Evolutionary conservation across 1,139 yeast genomes (phyloP), one percentile per base, ranked within the genome.

Genomic region (Magnusiomyces tetraspermus): DNA sequence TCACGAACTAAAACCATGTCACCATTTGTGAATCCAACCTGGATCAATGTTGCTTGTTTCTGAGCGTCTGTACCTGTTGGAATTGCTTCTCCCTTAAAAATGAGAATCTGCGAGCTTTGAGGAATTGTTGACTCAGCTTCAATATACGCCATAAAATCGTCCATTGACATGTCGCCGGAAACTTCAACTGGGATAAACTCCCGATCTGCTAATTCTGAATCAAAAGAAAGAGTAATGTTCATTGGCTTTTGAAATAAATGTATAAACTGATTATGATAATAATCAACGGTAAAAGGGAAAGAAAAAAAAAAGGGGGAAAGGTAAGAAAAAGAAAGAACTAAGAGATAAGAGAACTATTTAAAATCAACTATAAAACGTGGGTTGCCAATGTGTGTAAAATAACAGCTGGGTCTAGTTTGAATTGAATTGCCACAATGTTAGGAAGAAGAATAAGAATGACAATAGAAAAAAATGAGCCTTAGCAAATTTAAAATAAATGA

Each of bases 101-200:
- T 65, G 50, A 85, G 61, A 15, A 74, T 67, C 63, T 83, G 86
- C 23, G 69, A 61, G 0, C 60, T 57, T 2, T 79, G 72, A 5
- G 73, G 72, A 38, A 83, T 75, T 24, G 73, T 76, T 22, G 88
- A 77, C 62, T 89, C 96, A 1, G 88, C 82, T 59, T 83, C 88
- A 5, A 90, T 66, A 59, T 85, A 82, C 0, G 95, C 95, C 56
- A 79, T 76, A 61, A 90, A 77, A 65, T 89, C 96, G 15, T 67
- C 75, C 8, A 88, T 66, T 0, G 79, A 65, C 72, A 89, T 77
- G 21, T 83, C 83, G 1, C 72, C 78, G 1, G 89, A 79, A 2
- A 83, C 75, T 52, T 83, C 89, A 0, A 80, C 75, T 1, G 77
- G 65, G 23, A 69, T 54, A 28, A 69, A 65, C 22, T 55, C 40